Base-by-base conservation (phyloP, 2,329 filamentous ascomycete genomes). In the Curvularia eragrostidis region DNA sequence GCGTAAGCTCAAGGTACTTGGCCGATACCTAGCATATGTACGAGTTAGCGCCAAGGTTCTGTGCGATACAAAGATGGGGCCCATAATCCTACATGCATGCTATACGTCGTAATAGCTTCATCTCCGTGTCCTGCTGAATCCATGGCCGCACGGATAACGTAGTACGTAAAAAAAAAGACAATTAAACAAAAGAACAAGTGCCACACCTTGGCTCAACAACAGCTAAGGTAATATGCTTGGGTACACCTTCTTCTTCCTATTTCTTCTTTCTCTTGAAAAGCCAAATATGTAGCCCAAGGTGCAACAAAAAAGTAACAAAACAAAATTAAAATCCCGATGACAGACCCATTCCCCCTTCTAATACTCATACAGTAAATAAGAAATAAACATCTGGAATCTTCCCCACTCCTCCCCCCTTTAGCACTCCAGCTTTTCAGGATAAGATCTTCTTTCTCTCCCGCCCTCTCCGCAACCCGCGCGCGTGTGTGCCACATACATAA, bases 1-100 rank as follows among this genome's bases (percentile, higher is more conserved):
- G 83, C 5, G 88, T 91, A 58, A 90, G 80, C 44, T 89, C 84
- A 1, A 91, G 80, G 72, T 90, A 90, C 66, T 84, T 86, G 53
- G 83, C 84, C 2, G 87, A 89, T 15, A 90, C 84, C 87, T 89
- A 54, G 19, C 10, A 4, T 5, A 6, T 12, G 24, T 52, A 30
- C 48, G 43, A 12, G 6, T 46, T 10, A 7, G 24, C 2, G 7
- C 2, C 18, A 12, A 2, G 6, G 18, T 5, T 12, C n/a, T n/a
- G n/a, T n/a, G n/a, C n/a, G n/a, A n/a, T n/a, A n/a, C n/a, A 36
- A 13, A 18, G 43, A 7, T 8, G 21, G 13, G 4, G 9, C 5
- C 12, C 28, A 38, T 7, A 43, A 1, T 65, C 70, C n/a, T 51
- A 73, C 73, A 52, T 76, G 74, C 74, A 76, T 75, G 47, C 56